phyloP scores from a whole-genome alignment of 805 yeast genomes.

The Candida vaughaniae region DNA sequence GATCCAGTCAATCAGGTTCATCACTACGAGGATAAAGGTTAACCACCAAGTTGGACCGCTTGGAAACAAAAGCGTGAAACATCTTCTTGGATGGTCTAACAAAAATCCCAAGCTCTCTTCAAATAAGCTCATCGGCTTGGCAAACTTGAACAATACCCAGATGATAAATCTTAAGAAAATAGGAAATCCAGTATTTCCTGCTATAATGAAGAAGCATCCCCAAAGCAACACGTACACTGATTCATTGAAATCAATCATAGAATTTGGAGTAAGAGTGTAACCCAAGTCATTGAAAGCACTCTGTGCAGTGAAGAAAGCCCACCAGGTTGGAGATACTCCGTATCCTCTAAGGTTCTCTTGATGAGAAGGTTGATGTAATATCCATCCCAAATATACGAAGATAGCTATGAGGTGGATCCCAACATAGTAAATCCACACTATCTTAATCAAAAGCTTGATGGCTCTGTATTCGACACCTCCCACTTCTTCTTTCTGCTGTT shows the following conservation, averaged over 20 bases:
- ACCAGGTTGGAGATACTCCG: constrained; percentile 82
- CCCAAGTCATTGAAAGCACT: constrained; percentile 87
- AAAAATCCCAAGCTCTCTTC: constrained; percentile 81
- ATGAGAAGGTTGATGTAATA: constrained; percentile 42
- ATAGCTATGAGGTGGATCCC: constrained; percentile 68
- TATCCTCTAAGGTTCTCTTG: constrained; percentile 41
- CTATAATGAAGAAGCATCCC: constrained; percentile 68
- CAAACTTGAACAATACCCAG: constrained; percentile 69
- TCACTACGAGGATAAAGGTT: constrained; percentile 64
- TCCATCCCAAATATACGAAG: constrained; percentile 61
- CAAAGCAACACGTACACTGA: constrained; percentile 66
- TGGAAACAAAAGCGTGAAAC: constrained; percentile 90
- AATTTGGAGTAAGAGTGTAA: constrained; percentile 72
- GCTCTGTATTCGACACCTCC: constrained; percentile 98
- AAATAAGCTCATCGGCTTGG: constrained; percentile 61
- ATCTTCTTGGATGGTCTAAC: constrained; percentile 93
- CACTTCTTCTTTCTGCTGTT: constrained; percentile 83
- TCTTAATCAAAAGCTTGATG: constrained; percentile 65
- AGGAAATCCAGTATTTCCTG: constrained; percentile 96
- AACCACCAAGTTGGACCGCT: constrained; percentile 95
- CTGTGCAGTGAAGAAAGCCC: constrained; percentile 84
- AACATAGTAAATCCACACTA: constrained; percentile 64
- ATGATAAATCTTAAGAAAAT: constrained; percentile 73
- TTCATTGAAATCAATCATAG: constrained; percentile 65
- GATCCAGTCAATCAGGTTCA: constrained; percentile 76